These are phyloP conservation scores for Microcyclospora pomicola DNA, from an alignment of 2,329 filamentous ascomycete species.

Conservation along the genomic window DNA sequence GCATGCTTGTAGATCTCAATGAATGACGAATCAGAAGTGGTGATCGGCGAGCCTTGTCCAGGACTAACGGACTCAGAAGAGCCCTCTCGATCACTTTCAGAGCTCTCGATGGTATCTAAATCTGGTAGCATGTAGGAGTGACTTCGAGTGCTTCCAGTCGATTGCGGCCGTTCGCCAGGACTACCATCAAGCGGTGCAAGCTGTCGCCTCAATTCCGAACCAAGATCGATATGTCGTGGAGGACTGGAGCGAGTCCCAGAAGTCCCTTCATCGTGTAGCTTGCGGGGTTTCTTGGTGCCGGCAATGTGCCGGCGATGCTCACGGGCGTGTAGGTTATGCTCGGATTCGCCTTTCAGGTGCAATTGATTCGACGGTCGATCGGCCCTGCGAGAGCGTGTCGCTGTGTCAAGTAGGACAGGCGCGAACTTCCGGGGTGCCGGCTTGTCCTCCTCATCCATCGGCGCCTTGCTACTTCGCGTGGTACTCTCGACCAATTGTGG, in stretches of 20 bases:
- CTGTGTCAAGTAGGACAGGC: constrained; percentile 71
- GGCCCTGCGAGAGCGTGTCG: constrained; percentile 53
- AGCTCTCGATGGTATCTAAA: constrained; percentile 47
- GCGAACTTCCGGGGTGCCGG: constrained; percentile 43
- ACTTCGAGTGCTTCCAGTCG: constrained; percentile 20
- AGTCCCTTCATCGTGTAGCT: constrained; percentile 2
- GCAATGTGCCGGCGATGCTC: constrained; percentile 19
- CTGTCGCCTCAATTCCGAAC: constrained; percentile 12
- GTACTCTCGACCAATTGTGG: constrained; percentile 22
- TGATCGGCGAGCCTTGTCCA: constrained; percentile 27
- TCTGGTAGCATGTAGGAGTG: constrained; percentile 50
- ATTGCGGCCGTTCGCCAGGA: constrained; percentile 16
- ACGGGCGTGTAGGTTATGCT: constrained; percentile 15
- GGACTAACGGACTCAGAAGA: constrained; percentile 31
- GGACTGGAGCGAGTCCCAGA: constrained; percentile 2
- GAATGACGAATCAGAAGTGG: constrained; percentile 33
- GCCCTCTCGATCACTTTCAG: constrained; percentile 32
- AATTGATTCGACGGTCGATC: constrained; percentile 45
- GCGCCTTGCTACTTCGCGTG: constrained; percentile 14
- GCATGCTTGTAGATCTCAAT: constrained; percentile 36
- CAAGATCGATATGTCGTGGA: constrained; percentile 7
- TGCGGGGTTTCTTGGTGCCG: constrained; percentile 8
- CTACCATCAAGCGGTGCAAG: constrained; percentile 19
- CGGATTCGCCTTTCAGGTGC: constrained; percentile 51
- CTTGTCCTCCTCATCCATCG: constrained; percentile 9